Evolutionary conservation across 2,329 filamentous ascomycete species (phyloP).

Genomic region (Cercospora janseana): DNA sequence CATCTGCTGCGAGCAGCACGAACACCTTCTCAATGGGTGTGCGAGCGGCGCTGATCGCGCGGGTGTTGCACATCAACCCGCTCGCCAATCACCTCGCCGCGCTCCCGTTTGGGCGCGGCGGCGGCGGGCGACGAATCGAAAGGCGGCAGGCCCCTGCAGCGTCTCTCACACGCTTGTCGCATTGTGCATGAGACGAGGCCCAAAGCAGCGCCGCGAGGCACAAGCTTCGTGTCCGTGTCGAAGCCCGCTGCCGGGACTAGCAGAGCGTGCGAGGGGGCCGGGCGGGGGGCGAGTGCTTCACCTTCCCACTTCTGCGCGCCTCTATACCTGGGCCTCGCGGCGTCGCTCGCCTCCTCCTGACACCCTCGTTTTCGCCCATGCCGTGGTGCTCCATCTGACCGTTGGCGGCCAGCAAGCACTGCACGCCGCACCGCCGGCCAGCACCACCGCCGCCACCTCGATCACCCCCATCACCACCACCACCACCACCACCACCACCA

Average conservation of each 20-base stretch:
- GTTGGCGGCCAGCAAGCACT: constrained; percentile 14
- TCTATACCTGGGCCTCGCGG: constrained; percentile 1
- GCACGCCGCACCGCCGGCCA: constrained; percentile 2
- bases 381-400: constrained; percentile 13
- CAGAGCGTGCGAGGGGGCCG: constrained; percentile 8
- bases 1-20: too few relatives aligned
- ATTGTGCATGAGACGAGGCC: not conserved
- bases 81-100: too few relatives aligned
- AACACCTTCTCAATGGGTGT: too few relatives aligned
- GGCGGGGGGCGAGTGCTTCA: not conserved
- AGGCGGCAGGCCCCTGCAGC: constrained; percentile 3
- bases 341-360: not conserved
- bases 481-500: not conserved
- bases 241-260: not conserved
- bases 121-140: not conserved
- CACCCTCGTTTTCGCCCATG: constrained; percentile 7
- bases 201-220: not conserved
- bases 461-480: not conserved
- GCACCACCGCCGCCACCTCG: not conserved
- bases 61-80: too few relatives aligned
- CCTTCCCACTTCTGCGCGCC: constrained; percentile 5
- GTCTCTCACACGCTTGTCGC: constrained; percentile 7
- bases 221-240: constrained; percentile 10
- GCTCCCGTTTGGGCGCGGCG: too few relatives aligned
- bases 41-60: too few relatives aligned